Percentiles rank a stretch among this genome's conserved stretches.
phyloP scores from a whole-genome alignment of 1,284 basidiomycete genomes.

The Golubevia sp. region DNA sequence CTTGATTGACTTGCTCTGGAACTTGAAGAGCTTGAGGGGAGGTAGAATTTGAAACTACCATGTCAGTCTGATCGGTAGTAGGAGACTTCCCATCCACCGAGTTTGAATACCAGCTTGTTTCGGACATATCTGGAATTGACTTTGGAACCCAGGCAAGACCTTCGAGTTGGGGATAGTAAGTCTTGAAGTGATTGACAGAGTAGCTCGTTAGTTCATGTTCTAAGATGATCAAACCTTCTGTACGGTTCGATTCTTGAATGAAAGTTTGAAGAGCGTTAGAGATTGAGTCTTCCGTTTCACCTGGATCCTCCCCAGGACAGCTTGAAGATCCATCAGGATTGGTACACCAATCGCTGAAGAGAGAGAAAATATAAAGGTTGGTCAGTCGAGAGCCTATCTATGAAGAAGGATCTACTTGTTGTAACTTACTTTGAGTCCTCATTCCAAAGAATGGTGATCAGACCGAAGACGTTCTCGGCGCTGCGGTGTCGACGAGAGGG shows the following conservation, averaged over 20 bases:
- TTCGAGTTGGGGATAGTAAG: conserved; percentile 70
- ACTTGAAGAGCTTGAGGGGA: too few relatives aligned
- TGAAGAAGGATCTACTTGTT: too few relatives aligned
- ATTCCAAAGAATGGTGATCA: conserved; percentile 18
- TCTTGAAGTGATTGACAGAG: conserved; percentile 73
- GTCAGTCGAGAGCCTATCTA: not conserved
- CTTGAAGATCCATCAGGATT: conserved; percentile 11
- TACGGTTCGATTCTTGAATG: conserved; percentile 26
- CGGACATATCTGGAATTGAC: conserved; percentile 27
- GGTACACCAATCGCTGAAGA: conserved; percentile 17
- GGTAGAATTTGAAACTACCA: too few relatives aligned
- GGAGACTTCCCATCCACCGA: too few relatives aligned
- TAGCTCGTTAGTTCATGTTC: conserved; percentile 78
- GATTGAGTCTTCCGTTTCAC: conserved; percentile 19
- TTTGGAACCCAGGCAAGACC: conserved; percentile 69
- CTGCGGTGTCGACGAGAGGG: too few relatives aligned
- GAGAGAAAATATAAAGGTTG: too few relatives aligned
- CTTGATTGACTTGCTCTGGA: too few relatives aligned
- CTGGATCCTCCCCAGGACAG: conserved; percentile 27
- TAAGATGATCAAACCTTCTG: conserved; percentile 76
- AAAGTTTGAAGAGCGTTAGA: conserved; percentile 4
- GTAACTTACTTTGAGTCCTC: too few relatives aligned
- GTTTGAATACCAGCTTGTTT: conserved; percentile 41
- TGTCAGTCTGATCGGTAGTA: too few relatives aligned
- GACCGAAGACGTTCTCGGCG: conserved; percentile 16